Conservation (phyloP, 345 rosid species). For the Acer campestre region DNA sequence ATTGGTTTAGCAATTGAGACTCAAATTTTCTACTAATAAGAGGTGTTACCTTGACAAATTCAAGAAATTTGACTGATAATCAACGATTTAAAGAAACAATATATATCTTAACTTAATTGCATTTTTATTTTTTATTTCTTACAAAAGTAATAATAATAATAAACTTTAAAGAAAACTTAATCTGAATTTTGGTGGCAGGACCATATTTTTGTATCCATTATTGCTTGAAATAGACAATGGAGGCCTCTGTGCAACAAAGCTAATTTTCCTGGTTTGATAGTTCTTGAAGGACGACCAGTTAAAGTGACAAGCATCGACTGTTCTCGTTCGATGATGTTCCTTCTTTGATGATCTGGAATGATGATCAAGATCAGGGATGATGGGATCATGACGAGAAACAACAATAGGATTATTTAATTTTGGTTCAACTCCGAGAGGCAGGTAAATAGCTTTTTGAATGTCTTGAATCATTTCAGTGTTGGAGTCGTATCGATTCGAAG, state of each 20-base stretch:
- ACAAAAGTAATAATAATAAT: background rate
- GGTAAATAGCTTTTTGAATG: constrained; percentile 54
- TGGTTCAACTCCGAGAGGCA: constrained; percentile 33
- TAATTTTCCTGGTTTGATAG: background rate
- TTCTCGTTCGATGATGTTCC: background rate
- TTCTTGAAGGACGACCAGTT: background rate
- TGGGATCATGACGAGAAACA: background rate
- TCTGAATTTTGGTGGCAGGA: constrained; percentile 6
- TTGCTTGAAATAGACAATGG: constrained; percentile 2
- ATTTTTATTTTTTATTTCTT: no score
- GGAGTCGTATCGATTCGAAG: constrained; percentile 49
- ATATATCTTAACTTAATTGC: no score
- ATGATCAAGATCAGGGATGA: background rate
- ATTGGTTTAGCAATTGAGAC: no score
- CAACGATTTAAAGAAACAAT: no score
- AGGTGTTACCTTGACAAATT: no score
- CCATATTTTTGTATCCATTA: background rate
- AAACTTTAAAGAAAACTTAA: constrained; percentile 18
- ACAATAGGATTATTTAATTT: background rate
- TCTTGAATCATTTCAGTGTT: constrained; percentile 40
- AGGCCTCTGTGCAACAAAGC: background rate
- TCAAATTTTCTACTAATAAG: no score
- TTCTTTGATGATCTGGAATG: constrained; percentile 4
- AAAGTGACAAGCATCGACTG: background rate
- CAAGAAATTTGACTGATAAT: no score